Conservation (phyloP, 148 eudicot genomes). For the Chenopodium suecicum region DNA sequence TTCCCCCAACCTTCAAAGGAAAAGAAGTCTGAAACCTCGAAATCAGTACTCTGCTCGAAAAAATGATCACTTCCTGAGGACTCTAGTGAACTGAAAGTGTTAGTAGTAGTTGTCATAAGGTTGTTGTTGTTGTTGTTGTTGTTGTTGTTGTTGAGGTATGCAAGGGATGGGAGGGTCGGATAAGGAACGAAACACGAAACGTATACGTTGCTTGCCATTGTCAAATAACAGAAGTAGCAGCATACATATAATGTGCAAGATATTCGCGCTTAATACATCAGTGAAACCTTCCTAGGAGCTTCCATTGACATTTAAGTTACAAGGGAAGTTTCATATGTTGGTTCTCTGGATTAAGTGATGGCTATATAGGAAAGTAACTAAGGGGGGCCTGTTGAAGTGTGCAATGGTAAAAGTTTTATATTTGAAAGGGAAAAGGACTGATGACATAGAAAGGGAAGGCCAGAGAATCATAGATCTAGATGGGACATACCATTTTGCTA, state of each 20-base stretch:
- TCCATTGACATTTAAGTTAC: constrained; percentile 25
- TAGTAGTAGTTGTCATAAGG: constrained; percentile 13
- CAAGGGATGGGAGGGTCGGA: neutral
- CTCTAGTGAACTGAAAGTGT: constrained; percentile 30
- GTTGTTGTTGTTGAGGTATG: neutral
- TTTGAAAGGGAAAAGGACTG: constrained; percentile 16
- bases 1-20: constrained; percentile 24
- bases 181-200: constrained; percentile 7
- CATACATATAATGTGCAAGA: constrained; percentile 21
- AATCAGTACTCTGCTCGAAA: constrained; percentile 21
- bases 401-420: constrained; percentile 3
- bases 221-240: constrained; percentile 2
- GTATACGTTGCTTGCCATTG: constrained; percentile 21
- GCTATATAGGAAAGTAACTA: constrained; percentile 14
- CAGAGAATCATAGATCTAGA: constrained; percentile 10
- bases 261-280: neutral
- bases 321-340: constrained; percentile 40
- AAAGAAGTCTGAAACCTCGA: constrained; percentile 47
- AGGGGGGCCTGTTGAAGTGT: neutral
- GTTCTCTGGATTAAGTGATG: constrained; percentile 23
- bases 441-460: constrained; percentile 16
- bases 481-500: constrained; percentile 8
- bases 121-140: neutral
- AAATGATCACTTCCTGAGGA: constrained; percentile 40
- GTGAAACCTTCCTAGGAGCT: constrained; percentile 39